Conservation (phyloP, 2,329 filamentous ascomycete species). For the Periconia macrospinosa region DNA sequence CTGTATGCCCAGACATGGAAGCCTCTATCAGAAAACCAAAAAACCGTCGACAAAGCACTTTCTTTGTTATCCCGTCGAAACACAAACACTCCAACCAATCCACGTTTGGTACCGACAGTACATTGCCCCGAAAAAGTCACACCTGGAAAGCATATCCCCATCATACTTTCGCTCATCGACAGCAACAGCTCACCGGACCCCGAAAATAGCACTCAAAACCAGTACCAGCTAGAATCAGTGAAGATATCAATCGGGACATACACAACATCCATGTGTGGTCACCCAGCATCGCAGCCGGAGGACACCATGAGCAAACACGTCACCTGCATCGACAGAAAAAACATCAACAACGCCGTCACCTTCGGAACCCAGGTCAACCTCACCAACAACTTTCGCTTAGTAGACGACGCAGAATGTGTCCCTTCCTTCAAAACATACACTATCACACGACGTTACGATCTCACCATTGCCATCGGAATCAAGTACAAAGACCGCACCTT, state of each 20-base stretch:
- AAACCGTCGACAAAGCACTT: conserved; percentile 24
- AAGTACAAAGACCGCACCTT: conserved; percentile 29
- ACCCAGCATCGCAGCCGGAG: conserved; percentile 25
- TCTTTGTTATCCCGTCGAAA: conserved; percentile 20
- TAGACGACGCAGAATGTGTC: conserved; percentile 37
- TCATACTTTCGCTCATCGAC: conserved; percentile 28
- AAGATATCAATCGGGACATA: conserved; percentile 34
- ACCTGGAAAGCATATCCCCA: conserved; percentile 36
- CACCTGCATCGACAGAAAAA: conserved; percentile 29
- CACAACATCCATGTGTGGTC: conserved; percentile 34
- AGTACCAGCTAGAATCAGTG: conserved; percentile 32
- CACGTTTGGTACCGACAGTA: conserved; percentile 35
- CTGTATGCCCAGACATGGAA: conserved; percentile 35
- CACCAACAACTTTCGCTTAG: conserved; percentile 35
- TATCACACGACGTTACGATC: conserved; percentile 32
- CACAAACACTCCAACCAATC: conserved; percentile 11
- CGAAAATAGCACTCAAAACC: conserved; percentile 12
- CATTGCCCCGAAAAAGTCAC: conserved; percentile 29
- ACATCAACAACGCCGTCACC: conserved; percentile 23
- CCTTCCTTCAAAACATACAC: conserved; percentile 41
- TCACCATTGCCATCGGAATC: conserved; percentile 30
- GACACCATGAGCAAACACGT: conserved; percentile 34
- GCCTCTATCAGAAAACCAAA: conserved; percentile 17
- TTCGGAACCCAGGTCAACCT: conserved; percentile 24
- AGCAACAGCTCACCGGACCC: conserved; percentile 12